Evolutionary conservation across 1,139 yeast species (phyloP).

Genomic region (Yamadazyma pseudoaaseri): DNA sequence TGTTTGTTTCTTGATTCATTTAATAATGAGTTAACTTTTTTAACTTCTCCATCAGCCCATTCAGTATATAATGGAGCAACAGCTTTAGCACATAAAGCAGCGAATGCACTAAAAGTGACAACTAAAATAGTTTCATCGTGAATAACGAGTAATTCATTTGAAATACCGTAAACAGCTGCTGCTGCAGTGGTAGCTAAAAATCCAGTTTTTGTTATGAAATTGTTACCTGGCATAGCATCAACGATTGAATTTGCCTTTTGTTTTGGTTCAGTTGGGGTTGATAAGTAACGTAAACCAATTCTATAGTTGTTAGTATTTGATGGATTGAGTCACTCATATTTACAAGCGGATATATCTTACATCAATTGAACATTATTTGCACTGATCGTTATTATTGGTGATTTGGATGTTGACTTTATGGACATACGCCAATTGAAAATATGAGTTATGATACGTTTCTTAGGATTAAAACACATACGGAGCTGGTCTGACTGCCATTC

Average conservation of each 20-base stretch:
- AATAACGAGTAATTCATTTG: constrained; percentile 87
- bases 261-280: constrained; percentile 77
- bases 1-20: constrained; percentile 89
- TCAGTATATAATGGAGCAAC: constrained; percentile 94
- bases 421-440: too few species aligned
- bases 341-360: too few species aligned
- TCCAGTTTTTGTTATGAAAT: constrained; percentile 87
- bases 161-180: constrained; percentile 89
- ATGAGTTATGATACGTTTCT: too few species aligned
- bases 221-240: constrained; percentile 92
- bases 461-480: constrained; percentile 36
- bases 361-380: too few species aligned
- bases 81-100: constrained; percentile 76
- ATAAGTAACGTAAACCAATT: constrained; percentile 63
- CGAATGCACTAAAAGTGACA: constrained; percentile 74
- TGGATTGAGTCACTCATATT: too few species aligned
- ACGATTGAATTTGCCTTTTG: constrained; percentile 87
- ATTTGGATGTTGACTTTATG: too few species aligned
- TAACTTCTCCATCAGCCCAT: constrained; percentile 91
- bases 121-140: constrained; percentile 88
- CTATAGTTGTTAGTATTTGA: constrained; percentile 24
- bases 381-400: too few species aligned
- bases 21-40: constrained; percentile 76
- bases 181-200: constrained; percentile 93
- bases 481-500: constrained; percentile 44